Conservation (phyloP, 768 basidiomycete species). For the Russula compacta region DNA sequence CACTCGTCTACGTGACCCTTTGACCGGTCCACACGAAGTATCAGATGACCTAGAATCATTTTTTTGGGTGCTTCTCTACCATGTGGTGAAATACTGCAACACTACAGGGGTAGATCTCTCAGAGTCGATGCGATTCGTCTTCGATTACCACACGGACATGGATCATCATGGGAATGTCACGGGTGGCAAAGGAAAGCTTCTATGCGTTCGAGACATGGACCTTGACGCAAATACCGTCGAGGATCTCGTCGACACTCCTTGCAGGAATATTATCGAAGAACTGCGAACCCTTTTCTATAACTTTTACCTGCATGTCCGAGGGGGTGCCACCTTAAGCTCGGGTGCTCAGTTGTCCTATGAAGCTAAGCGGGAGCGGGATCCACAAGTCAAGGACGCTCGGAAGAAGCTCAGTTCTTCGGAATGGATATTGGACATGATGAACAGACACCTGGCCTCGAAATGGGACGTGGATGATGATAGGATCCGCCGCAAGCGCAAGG, state of each 20-base stretch:
- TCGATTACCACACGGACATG: not conserved
- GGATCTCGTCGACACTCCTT: not conserved
- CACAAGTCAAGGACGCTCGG: not conserved
- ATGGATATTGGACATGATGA: not conserved
- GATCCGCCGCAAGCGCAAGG: too few relatives aligned
- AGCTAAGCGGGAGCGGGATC: not conserved
- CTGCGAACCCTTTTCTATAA: not conserved
- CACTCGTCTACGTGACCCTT: not conserved
- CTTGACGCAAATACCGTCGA: not conserved
- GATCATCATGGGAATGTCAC: not conserved
- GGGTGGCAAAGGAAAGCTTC: not conserved
- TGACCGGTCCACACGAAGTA: not conserved
- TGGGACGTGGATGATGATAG: conserved; percentile 3
- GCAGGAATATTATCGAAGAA: not conserved
- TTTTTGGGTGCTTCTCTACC: conserved; percentile 13
- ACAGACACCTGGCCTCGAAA: not conserved
- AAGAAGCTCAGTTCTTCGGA: not conserved
- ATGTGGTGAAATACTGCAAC: not conserved
- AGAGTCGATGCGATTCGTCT: not conserved
- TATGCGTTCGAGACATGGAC: not conserved
- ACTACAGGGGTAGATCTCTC: not conserved
- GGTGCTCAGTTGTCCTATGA: too few relatives aligned
- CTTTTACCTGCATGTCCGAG: not conserved
- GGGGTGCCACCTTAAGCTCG: too few relatives aligned
- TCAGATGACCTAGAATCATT: conserved; percentile 20